Conservation (phyloP, 768 basidiomycete species). For the Basidioascus undulatus region DNA sequence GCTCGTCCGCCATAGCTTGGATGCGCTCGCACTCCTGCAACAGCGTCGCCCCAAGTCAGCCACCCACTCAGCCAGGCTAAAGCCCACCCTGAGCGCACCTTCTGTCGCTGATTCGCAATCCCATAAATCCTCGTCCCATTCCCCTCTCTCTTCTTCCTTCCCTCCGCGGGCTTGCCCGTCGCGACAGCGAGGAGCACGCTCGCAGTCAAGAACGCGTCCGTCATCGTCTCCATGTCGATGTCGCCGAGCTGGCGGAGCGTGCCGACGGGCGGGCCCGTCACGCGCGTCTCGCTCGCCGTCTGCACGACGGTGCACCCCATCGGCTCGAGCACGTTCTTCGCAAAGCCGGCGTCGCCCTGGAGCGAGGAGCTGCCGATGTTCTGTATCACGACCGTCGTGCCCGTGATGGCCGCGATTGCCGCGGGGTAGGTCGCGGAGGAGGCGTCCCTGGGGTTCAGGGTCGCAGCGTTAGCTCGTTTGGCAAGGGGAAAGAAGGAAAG, state of each 20-base stretch:
- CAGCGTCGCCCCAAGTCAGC: too few relatives aligned
- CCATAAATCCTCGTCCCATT: slow-evolving; percentile 62
- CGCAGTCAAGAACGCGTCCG: slow-evolving; percentile 94
- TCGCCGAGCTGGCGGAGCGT: slow-evolving; percentile 57
- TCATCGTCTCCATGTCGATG: slow-evolving; percentile 99
- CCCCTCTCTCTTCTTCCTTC: slow-evolving; percentile 23
- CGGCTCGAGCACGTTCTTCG: slow-evolving; percentile 67
- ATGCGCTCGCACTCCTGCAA: slow-evolving; percentile 97
- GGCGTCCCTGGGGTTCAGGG: too few relatives aligned
- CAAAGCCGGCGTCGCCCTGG: slow-evolving; percentile 94
- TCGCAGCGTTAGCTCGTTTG: too few relatives aligned
- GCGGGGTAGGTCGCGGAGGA: slow-evolving; percentile 90
- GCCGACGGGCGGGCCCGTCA: slow-evolving; percentile 64
- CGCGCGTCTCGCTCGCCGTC: slow-evolving; percentile 69
- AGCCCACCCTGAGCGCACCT: too few relatives aligned
- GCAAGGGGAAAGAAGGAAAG: too few relatives aligned
- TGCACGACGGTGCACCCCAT: slow-evolving; percentile 90
- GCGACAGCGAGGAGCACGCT: slow-evolving; percentile 75
- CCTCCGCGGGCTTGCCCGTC: too few relatives aligned
- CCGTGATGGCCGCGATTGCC: slow-evolving; percentile 89
- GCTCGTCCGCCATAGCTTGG: slow-evolving; percentile 81
- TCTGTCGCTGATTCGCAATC: slow-evolving; percentile 91
- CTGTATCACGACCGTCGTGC: slow-evolving; percentile 76
- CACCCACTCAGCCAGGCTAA: too few relatives aligned
- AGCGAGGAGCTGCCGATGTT: slow-evolving; percentile 77